Conservation (phyloP, 805 yeast genomes). For the Monosporozyma aquatica region DNA sequence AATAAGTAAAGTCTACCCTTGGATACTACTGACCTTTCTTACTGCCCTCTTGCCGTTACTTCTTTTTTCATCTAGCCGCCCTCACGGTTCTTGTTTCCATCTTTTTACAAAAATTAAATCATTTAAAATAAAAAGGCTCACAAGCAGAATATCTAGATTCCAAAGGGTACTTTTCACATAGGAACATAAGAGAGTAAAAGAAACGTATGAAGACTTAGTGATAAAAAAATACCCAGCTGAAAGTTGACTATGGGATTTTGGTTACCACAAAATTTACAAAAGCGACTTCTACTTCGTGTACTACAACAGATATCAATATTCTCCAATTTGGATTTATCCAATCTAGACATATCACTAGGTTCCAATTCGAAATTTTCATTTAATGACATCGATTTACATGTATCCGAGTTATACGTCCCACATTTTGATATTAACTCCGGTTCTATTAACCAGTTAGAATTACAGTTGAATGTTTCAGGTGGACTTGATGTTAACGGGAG, state of each 20-base stretch:
- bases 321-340: slow-evolving; percentile 72
- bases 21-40: too few relatives aligned
- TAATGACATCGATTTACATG: slow-evolving; percentile 60
- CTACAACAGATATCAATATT: slow-evolving; percentile 74
- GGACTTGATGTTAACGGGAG: slow-evolving; percentile 57
- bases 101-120: too few relatives aligned
- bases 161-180: too few relatives aligned
- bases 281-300: slow-evolving; percentile 68
- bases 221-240: too few relatives aligned
- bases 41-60: too few relatives aligned
- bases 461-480: slow-evolving; percentile 57
- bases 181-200: too few relatives aligned
- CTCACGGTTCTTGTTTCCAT: too few relatives aligned
- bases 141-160: too few relatives aligned
- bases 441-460: slow-evolving; percentile 41
- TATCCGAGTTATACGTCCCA: slow-evolving; percentile 59
- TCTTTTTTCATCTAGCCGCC: too few relatives aligned
- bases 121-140: too few relatives aligned
- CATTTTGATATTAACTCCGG: slow-evolving; percentile 59
- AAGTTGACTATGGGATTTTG: slow-evolving; percentile 33
- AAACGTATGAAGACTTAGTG: too few relatives aligned
- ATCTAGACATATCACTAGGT: slow-evolving; percentile 71
- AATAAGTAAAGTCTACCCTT: too few relatives aligned
- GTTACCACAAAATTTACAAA: slow-evolving; percentile 82
- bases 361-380: slow-evolving; percentile 42